Evolutionary conservation across 306 rosid genomes (phyloP), one percentile per base, ranked within the genome.

Genomic region (Hylodesmum podocarpum): DNA sequence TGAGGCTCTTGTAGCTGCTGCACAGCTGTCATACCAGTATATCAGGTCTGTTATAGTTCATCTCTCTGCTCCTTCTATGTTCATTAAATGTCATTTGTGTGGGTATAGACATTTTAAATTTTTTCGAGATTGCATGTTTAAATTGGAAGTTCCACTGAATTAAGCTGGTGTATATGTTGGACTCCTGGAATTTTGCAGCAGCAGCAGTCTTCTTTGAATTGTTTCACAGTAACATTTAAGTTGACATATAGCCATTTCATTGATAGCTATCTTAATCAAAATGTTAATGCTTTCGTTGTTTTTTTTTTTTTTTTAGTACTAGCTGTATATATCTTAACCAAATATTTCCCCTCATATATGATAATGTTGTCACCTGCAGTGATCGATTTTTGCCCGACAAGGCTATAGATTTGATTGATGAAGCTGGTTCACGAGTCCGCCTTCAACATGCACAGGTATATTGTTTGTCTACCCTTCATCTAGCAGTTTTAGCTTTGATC

Each of bases 311-410:
- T n/a, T n/a, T n/a, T n/a, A n/a, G n/a, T n/a, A 44, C 57, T 55
- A 19, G 25, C 44, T 9, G 3, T 44, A 50, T 41, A 50, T 41
- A 19, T 63, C 57, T 80, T 84, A 37, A 69, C 70, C n/a, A 37
- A 66, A 37, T 64, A 59, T 55, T 59, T 39, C 78, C 51, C 61
- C 44, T 34, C 36, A 29, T 63, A 46, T 15, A 50, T 33, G 46
- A 81, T 53, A 37, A 81, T 61, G 22, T 0, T 69, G 61, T 27
- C 12, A 36, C 50, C 33, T 84, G 85, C 89, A 94, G 98, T 85
- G 98, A 94, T 66, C 97, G 98, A n/a, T 94, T 94, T 82, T 81
- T 94, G 82, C 98, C 98, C 0, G 98, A 94, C 85, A 94, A 94
- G 80, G 98, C 98, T 55, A 94, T 94, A 43, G 98, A 94, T 84